These are phyloP conservation scores for Selaginella moellendorffii DNA, from an alignment of 75 land plant genomes.

Conservation along the genomic window DNA sequence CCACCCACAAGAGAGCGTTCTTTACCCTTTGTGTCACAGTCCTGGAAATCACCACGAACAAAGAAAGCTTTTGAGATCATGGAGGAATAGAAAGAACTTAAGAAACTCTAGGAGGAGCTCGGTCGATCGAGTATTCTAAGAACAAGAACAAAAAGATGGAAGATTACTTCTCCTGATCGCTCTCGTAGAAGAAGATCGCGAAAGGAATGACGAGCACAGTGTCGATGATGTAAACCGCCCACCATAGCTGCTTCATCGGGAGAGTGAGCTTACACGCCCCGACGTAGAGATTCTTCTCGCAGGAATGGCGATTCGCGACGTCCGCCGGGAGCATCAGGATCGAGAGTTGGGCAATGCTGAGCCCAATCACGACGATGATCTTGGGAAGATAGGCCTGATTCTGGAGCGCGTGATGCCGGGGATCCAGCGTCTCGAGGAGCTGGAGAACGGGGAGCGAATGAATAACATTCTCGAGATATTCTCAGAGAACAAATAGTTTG, in stretches of 20 bases:
- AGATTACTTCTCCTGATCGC: conserved; percentile 5
- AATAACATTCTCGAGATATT: no score
- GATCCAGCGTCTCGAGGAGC: no score
- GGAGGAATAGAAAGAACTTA: no score
- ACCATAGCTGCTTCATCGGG: conserved; percentile 10
- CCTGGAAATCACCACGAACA: no score
- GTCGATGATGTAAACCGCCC: conserved; percentile 3
- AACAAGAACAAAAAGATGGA: no score
- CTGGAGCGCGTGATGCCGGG: no score
- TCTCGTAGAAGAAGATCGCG: conserved; percentile 2
- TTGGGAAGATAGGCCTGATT: conserved; percentile 10
- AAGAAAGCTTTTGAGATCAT: no score
- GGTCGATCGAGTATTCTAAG: no score
- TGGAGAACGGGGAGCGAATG: no score
- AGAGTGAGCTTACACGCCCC: conserved; percentile 9
- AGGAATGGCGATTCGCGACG: background rate
- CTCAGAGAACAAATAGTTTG: no score
- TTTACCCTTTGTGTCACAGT: background rate
- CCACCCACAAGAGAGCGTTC: background rate
- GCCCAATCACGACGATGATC: conserved; percentile 4
- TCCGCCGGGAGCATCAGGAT: conserved; percentile 4
- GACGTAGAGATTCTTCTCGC: background rate
- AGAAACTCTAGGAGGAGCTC: no score
- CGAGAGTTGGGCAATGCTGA: background rate
- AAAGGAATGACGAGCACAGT: background rate